These are phyloP conservation scores for Barnettozyma sucrosica DNA, from an alignment of 805 yeast genomes.

Conservation along the genomic window DNA sequence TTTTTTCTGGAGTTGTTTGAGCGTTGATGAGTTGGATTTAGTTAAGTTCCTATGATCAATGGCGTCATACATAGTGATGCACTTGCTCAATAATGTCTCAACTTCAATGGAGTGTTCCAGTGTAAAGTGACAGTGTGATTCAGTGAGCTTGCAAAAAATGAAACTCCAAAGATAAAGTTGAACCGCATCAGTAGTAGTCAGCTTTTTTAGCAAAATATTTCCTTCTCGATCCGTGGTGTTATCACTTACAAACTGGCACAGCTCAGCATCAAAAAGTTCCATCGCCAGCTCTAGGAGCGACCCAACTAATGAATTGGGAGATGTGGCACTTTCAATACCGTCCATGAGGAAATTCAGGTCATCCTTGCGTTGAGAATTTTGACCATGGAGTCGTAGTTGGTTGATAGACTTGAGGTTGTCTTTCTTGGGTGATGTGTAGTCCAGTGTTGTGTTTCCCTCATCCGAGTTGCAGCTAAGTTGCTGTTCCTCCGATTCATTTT, in stretches of 20 bases:
- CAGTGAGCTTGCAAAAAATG: constrained; percentile 15
- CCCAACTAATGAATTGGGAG: not conserved
- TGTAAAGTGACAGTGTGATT: not conserved
- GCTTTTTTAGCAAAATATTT: constrained; percentile 7
- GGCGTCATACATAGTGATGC: not conserved
- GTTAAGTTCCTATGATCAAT: not conserved
- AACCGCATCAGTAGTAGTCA: constrained; percentile 3
- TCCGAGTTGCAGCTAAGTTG: constrained; percentile 11
- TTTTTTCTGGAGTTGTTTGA: constrained; percentile 9
- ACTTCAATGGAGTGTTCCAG: not conserved
- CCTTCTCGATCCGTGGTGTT: constrained; percentile 7
- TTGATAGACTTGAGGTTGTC: constrained; percentile 20
- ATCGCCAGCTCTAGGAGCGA: constrained; percentile 25
- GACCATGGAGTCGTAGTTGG: constrained; percentile 32
- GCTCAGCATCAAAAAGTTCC: constrained; percentile 20
- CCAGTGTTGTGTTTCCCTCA: constrained; percentile 1
- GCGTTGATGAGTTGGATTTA: constrained; percentile 5
- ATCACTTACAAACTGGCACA: constrained; percentile 13
- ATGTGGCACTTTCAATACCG: constrained; percentile 11
- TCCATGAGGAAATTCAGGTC: constrained; percentile 31
- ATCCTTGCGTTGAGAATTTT: constrained; percentile 28
- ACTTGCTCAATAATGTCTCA: not conserved
- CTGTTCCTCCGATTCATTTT: constrained; percentile 12
- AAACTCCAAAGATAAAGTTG: constrained; percentile 14
- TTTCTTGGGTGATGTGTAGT: constrained; percentile 1